These are phyloP conservation scores for Trichoderma koningiopsis DNA, from an alignment of 2,329 filamentous ascomycete genomes.

Conservation along the genomic window DNA sequence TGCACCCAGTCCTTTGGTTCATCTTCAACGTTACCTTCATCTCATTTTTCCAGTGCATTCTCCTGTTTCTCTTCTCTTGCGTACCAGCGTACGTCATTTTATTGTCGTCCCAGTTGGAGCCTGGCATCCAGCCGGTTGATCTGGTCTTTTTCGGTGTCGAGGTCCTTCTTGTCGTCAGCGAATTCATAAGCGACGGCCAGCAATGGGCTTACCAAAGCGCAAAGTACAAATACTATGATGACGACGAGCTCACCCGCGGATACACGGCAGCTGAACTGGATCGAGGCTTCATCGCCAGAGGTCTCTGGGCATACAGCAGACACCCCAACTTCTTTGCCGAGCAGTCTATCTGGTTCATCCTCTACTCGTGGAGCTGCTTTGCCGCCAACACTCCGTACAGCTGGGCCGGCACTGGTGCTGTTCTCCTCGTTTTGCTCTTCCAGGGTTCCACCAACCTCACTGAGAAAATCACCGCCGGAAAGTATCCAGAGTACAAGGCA, in stretches of 20 bases:
- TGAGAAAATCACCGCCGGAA: conserved; percentile 74
- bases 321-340: conserved; percentile 96
- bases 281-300: conserved; percentile 81
- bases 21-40: conserved; percentile 91
- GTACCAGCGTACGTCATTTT: conserved; percentile 81
- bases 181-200: conserved; percentile 86
- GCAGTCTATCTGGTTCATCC: conserved; percentile 82
- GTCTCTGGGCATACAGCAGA: conserved; percentile 83
- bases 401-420: conserved; percentile 74
- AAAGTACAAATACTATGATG: conserved; percentile 73
- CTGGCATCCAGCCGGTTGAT: conserved; percentile 49
- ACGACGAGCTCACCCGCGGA: conserved; percentile 67
- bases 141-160: conserved; percentile 50
- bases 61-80: conserved; percentile 76
- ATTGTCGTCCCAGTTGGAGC: conserved; percentile 67
- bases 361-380: conserved; percentile 88
- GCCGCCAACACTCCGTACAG: conserved; percentile 70
- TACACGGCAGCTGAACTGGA: conserved; percentile 77
- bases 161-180: conserved; percentile 59
- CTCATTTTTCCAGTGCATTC: conserved; percentile 75
- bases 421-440: conserved; percentile 76
- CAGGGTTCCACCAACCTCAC: conserved; percentile 88
- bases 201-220: conserved; percentile 90
- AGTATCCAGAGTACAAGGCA: conserved; percentile 84
- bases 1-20: conserved; percentile 70